Conservation (phyloP, 192 early-diverging fungal species). For the Umbelopsis sp. region DNA sequence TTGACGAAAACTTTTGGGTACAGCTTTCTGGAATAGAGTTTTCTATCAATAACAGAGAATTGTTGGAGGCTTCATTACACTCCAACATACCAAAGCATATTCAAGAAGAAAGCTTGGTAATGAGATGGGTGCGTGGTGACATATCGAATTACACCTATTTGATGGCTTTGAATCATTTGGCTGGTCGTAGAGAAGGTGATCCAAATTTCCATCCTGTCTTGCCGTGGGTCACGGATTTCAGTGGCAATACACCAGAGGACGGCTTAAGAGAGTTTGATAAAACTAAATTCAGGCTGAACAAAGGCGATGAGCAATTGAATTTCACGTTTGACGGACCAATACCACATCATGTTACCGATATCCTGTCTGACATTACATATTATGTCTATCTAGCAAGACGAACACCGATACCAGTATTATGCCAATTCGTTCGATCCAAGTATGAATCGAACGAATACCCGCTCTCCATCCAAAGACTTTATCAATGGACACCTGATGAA, state of each 20-base stretch:
- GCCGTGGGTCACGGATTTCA: constrained; percentile 73
- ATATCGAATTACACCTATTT: constrained; percentile 95
- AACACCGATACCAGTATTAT: constrained; percentile 64
- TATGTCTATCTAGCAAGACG: constrained; percentile 68
- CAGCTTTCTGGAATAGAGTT: constrained; percentile 56
- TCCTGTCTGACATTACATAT: constrained; percentile 71
- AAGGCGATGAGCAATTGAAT: constrained; percentile 73
- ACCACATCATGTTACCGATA: constrained; percentile 71
- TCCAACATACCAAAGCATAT: constrained; percentile 26
- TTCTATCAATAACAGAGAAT: constrained; percentile 23
- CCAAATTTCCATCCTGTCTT: constrained; percentile 72
- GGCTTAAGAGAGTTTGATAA: constrained; percentile 65
- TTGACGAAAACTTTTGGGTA: constrained; percentile 66
- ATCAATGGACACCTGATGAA: constrained; percentile 74
- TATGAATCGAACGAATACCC: constrained; percentile 74
- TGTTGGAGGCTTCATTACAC: constrained; percentile 2
- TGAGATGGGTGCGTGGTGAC: constrained; percentile 78
- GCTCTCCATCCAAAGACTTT: constrained; percentile 60
- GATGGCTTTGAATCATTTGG: constrained; percentile 87
- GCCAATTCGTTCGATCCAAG: constrained; percentile 68
- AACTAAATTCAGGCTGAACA: constrained; percentile 71
- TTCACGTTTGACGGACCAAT: constrained; percentile 66
- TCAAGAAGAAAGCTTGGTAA: constrained; percentile 47
- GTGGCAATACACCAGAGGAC: constrained; percentile 45
- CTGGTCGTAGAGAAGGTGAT: constrained; percentile 70